These are phyloP conservation scores for Leptomonas seymouri DNA, from an alignment of 208 protist species.

Conservation along the genomic window DNA sequence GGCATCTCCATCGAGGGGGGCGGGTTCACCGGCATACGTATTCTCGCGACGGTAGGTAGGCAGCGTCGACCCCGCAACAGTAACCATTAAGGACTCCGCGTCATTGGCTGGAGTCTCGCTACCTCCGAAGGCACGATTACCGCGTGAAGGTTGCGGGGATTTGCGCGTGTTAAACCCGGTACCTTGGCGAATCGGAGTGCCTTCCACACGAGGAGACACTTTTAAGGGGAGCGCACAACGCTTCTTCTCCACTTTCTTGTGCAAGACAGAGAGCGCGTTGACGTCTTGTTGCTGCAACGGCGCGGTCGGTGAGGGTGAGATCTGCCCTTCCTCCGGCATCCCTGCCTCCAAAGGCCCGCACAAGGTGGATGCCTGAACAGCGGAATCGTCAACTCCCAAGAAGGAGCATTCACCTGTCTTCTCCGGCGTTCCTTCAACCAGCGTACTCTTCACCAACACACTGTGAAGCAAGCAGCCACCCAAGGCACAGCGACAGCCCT, in stretches of 20 bases:
- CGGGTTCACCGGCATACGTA: neutral
- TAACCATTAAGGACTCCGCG: neutral
- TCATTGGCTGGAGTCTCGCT: neutral
- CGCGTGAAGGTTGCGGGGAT: neutral
- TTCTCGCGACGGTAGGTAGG: neutral
- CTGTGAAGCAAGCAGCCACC: neutral
- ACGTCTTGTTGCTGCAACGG: slow-evolving; percentile 6
- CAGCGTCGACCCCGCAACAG: neutral
- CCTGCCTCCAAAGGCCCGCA: neutral
- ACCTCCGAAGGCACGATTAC: neutral
- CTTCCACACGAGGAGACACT: neutral
- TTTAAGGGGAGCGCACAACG: neutral
- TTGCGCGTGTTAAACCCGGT: neutral
- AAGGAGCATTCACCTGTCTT: too few species aligned
- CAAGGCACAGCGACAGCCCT: slow-evolving; percentile 16
- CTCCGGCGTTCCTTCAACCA: too few species aligned
- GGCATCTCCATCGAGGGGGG: neutral
- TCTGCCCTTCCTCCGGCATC: neutral
- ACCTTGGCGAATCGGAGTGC: slow-evolving; percentile 3
- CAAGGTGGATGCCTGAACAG: too few species aligned
- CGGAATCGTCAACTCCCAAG: neutral
- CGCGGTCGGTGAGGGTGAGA: neutral
- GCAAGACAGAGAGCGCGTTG: neutral
- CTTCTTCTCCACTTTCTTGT: neutral
- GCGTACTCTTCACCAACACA: too few species aligned